These are phyloP conservation scores for Hyaloscypha hepaticicola DNA, from an alignment of 495 filamentous ascomycete species.

Conservation along the genomic window DNA sequence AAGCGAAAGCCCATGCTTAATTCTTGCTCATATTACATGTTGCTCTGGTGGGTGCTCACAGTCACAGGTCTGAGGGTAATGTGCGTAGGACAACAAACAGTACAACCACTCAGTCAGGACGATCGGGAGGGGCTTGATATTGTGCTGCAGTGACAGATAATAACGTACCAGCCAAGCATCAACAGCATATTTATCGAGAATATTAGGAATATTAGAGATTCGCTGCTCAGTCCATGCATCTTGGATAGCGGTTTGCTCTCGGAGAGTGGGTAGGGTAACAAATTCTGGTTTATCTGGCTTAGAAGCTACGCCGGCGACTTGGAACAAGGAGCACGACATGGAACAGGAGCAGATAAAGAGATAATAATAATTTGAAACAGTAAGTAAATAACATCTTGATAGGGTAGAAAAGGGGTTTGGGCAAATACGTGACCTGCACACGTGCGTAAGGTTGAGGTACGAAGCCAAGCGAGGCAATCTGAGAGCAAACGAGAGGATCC, in stretches of 20 bases:
- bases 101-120: neutral
- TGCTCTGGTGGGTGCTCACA: no score
- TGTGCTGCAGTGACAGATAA: neutral
- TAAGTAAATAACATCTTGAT: neutral
- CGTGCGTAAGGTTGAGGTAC: neutral
- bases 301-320: neutral
- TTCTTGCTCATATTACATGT: neutral
- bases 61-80: neutral
- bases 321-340: neutral
- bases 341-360: neutral
- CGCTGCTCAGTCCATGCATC: conserved; percentile 44
- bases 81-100: neutral
- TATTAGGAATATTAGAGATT: conserved; percentile 36
- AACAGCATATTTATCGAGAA: conserved; percentile 44
- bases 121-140: neutral
- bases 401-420: neutral
- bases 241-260: conserved; percentile 42
- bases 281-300: conserved; percentile 32
- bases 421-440: neutral
- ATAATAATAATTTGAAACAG: neutral
- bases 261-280: conserved; percentile 39
- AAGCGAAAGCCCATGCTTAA: no score
- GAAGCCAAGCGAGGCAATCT: neutral
- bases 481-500: neutral
- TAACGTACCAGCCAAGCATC: conserved; percentile 47